Conservation (phyloP, 371 early-diverging fungal species). For the Apophysomyces sp. region DNA sequence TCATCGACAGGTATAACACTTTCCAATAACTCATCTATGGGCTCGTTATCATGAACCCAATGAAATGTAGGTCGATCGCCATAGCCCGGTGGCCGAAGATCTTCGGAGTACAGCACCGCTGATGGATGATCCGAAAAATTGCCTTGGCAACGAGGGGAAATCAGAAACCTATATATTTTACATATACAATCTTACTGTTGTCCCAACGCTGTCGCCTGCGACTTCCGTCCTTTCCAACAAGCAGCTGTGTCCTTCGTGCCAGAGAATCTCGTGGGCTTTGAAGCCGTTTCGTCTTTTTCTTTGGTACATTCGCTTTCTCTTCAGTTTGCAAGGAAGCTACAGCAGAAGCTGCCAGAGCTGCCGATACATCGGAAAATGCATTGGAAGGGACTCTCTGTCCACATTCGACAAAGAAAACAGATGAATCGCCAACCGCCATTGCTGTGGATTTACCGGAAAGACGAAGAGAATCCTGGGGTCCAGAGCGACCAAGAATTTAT, state of each 20-base stretch:
- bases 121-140: conserved; percentile 35
- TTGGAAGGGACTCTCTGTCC: neutral
- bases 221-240: conserved; percentile 34
- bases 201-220: conserved; percentile 35
- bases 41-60: conserved; percentile 1
- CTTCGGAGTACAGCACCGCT: conserved; percentile 34
- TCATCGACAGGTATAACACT: neutral
- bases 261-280: conserved; percentile 14
- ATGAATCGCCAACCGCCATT: neutral
- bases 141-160: conserved; percentile 13
- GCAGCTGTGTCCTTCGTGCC: conserved; percentile 10
- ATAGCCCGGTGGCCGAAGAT: conserved; percentile 36
- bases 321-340: neutral
- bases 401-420: conserved; percentile 1
- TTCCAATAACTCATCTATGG: conserved; percentile 10
- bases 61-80: neutral
- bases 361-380: neutral
- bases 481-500: no score
- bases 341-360: neutral
- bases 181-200: conserved; percentile 37
- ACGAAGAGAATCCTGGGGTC: no score
- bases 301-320: neutral
- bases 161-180: neutral
- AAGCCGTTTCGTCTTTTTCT: conserved; percentile 9
- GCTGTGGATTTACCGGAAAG: no score